Evolutionary conservation across 2,329 filamentous ascomycete genomes (phyloP).

Genomic region (Penicillium occitanis): DNA sequence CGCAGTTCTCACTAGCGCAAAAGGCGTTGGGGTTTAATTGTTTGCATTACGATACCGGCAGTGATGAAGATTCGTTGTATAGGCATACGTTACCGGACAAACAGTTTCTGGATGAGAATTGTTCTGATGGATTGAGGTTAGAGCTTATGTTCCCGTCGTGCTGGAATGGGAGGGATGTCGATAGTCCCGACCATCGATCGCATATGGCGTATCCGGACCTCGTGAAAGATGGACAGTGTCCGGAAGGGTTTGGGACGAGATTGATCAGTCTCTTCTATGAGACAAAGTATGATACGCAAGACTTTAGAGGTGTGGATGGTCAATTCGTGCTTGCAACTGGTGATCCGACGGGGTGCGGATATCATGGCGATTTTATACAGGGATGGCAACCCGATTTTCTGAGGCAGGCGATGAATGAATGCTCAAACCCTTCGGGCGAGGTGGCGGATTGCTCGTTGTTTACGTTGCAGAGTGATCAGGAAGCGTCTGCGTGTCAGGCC

Average conservation of each 20-base stretch:
- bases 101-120: constrained; percentile 74
- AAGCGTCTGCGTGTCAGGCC: constrained; percentile 62
- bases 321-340: constrained; percentile 76
- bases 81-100: constrained; percentile 83
- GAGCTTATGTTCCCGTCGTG: constrained; percentile 88
- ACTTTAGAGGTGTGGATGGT: constrained; percentile 63
- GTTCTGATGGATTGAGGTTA: constrained; percentile 74
- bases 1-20: constrained; percentile 70
- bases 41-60: constrained; percentile 67
- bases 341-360: constrained; percentile 72
- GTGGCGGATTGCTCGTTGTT: constrained; percentile 77
- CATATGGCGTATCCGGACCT: constrained; percentile 77
- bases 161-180: constrained; percentile 71
- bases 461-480: constrained; percentile 60
- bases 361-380: constrained; percentile 76
- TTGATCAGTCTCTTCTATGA: constrained; percentile 79
- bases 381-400: constrained; percentile 73
- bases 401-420: constrained; percentile 69
- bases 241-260: constrained; percentile 64
- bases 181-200: constrained; percentile 55
- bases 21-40: constrained; percentile 95
- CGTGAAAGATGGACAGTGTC: constrained; percentile 75
- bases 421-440: constrained; percentile 68
- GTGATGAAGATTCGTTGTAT: constrained; percentile 70
- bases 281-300: constrained; percentile 75